Evolutionary conservation across 495 filamentous ascomycete genomes (phyloP).

Genomic region (Xylaria palmicola): DNA sequence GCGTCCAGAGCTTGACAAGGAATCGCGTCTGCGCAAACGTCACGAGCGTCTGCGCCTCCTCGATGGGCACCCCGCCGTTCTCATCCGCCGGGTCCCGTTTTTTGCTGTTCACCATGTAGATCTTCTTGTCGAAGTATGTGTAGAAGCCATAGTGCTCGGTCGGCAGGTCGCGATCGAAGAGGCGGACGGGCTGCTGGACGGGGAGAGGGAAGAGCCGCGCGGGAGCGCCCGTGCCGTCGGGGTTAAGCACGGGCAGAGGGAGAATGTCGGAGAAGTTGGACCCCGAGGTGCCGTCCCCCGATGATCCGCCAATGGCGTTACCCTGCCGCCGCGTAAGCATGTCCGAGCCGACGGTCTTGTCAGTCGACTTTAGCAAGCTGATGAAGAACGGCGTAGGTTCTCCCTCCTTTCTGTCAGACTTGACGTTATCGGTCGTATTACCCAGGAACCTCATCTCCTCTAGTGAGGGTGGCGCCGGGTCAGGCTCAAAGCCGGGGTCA

Average conservation of each 20-base stretch:
- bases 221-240: constrained; percentile 68
- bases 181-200: constrained; percentile 72
- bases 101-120: constrained; percentile 60
- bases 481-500: constrained; percentile 48
- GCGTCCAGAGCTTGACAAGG: constrained; percentile 90
- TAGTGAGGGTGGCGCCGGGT: constrained; percentile 62
- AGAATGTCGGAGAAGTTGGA: constrained; percentile 51
- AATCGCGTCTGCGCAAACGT: constrained; percentile 84
- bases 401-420: constrained; percentile 58
- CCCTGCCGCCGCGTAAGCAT: constrained; percentile 37
- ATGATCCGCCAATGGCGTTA: constrained; percentile 16
- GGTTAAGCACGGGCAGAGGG: constrained; percentile 58
- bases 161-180: constrained; percentile 76
- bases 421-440: constrained; percentile 73
- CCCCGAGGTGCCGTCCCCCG: constrained; percentile 4
- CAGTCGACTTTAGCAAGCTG: constrained; percentile 41
- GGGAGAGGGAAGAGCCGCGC: constrained; percentile 69
- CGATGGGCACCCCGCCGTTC: constrained; percentile 61
- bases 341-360: constrained; percentile 35
- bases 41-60: constrained; percentile 64
- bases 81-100: constrained; percentile 52
- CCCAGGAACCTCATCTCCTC: constrained; percentile 77
- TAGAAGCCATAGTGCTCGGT: constrained; percentile 95
- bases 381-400: constrained; percentile 72
- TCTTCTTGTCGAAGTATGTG: constrained; percentile 84